These are phyloP conservation scores for Solanum stenotomum DNA, from an alignment of 257 asterid species.

Conservation along the genomic window DNA sequence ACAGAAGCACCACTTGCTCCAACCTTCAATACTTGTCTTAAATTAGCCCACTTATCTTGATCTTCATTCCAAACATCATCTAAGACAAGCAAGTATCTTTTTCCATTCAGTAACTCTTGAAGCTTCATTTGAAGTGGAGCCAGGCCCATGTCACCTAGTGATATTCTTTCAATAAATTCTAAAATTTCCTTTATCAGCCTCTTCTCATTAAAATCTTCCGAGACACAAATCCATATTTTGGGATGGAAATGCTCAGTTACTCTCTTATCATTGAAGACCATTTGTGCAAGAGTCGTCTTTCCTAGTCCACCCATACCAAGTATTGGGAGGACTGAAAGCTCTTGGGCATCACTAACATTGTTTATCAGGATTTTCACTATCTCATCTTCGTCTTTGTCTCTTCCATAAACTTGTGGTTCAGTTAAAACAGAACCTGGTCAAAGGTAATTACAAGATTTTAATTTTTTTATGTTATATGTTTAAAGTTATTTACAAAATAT, in stretches of 20 bases:
- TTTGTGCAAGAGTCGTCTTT: neutral
- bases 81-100: too few relatives aligned
- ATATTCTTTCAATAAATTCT: neutral
- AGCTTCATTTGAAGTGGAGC: conserved; percentile 9
- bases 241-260: neutral
- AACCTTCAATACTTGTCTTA: too few relatives aligned
- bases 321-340: conserved; percentile 2
- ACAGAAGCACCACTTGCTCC: too few relatives aligned
- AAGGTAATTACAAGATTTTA: too few relatives aligned
- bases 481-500: too few relatives aligned
- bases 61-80: too few relatives aligned
- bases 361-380: conserved; percentile 20
- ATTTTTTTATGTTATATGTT: too few relatives aligned
- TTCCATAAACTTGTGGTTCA: conserved; percentile 6
- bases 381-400: conserved; percentile 12
- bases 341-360: neutral
- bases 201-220: conserved; percentile 16
- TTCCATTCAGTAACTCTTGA: too few relatives aligned
- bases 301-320: neutral
- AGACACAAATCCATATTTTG: conserved; percentile 24
- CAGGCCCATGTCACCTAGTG: neutral
- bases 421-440: conserved; percentile 3
- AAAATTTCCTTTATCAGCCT: conserved; percentile 12
- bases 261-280: neutral
- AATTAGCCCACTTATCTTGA: too few relatives aligned